Percentiles rank a stretch among this genome's conserved stretches.
phyloP scores from a whole-genome alignment of 1,139 yeast species.

The Protomyces pachydermus region DNA sequence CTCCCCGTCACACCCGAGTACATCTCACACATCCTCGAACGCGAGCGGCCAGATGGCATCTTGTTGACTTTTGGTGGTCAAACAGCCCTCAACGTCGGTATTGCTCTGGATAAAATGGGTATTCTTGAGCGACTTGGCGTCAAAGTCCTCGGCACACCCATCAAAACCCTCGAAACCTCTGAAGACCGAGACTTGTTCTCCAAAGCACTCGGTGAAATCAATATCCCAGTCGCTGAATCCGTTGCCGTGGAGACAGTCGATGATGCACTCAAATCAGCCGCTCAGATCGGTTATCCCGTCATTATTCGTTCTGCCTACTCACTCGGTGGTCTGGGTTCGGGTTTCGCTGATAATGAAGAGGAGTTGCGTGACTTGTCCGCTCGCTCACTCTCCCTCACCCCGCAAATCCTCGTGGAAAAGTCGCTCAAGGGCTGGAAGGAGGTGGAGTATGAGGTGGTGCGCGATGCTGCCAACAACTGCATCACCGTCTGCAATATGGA shows the following conservation, averaged over 20 bases:
- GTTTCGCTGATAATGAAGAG: constrained; percentile 77
- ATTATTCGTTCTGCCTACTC: constrained; percentile 98
- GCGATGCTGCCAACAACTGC: constrained; percentile 94
- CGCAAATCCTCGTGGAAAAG: constrained; percentile 93
- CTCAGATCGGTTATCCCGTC: constrained; percentile 83
- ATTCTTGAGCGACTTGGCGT: constrained; percentile 84
- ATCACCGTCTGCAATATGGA: constrained; percentile 99
- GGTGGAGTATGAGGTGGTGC: constrained; percentile 96
- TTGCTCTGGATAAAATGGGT: constrained; percentile 87
- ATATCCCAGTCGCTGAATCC: constrained; percentile 93
- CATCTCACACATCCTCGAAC: constrained; percentile 85
- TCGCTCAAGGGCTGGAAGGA: constrained; percentile 99
- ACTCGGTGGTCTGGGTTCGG: constrained; percentile 96
- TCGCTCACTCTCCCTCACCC: constrained; percentile 81
- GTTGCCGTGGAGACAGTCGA: constrained; percentile 91
- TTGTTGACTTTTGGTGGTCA: constrained; percentile 97
- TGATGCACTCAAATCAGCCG: constrained; percentile 86
- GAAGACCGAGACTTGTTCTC: constrained; percentile 97
- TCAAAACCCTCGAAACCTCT: constrained; percentile 86
- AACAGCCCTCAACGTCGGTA: constrained; percentile 94
- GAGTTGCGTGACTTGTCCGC: constrained; percentile 84
- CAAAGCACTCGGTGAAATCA: constrained; percentile 68
- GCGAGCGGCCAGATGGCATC: constrained; percentile 95
- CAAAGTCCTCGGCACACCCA: constrained; percentile 95
- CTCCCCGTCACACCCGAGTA: constrained; percentile 94